Base-by-base conservation (phyloP, 768 basidiomycete species). In the Austroboletus eburneus region DNA sequence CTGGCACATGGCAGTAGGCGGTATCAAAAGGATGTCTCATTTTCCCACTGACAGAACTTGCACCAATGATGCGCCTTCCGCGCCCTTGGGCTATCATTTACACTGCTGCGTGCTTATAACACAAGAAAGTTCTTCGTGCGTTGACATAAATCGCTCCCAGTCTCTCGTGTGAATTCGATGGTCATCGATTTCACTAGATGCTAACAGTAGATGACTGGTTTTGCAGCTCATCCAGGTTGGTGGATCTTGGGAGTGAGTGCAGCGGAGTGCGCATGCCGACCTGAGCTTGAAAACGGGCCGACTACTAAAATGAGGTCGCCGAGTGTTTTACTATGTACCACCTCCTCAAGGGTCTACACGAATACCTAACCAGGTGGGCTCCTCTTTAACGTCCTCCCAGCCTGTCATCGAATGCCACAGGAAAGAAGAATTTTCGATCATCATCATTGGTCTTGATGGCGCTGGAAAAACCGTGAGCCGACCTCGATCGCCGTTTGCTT, bases 361-460 rank as follows among this genome's bases (percentile, higher is more conserved):
- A n/a, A n/a, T n/a, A n/a, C n/a, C n/a, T n/a, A n/a, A n/a, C n/a
- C n/a, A n/a, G n/a, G n/a, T n/a, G n/a, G n/a, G n/a, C n/a, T n/a
- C n/a, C n/a, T n/a, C n/a, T n/a, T n/a, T n/a, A n/a, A n/a, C n/a
- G n/a, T n/a, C n/a, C n/a, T n/a, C n/a, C n/a, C n/a, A n/a, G n/a
- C n/a, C n/a, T 16, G 14, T 35, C 35, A 32, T 43, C 49, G 41
- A 65, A 42, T n/a, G 36, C 27, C 17, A 14, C 57, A 87, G 87
- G 62, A 89, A 87, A 62, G 83, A 90, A 49, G 91, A 95, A 57
- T 97, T 94, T 64, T 92, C 89, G 9, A 84, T 97, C 22, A 89
- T 97, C 43, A 96, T 97, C 62, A 83, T 98, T 44, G 95, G 94
- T 10, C 77, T 93, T 16, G 91, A 91, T 64, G 89, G 87, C 14